Conservation (phyloP, 495 filamentous ascomycete genomes). For the Neurospora sp. region DNA sequence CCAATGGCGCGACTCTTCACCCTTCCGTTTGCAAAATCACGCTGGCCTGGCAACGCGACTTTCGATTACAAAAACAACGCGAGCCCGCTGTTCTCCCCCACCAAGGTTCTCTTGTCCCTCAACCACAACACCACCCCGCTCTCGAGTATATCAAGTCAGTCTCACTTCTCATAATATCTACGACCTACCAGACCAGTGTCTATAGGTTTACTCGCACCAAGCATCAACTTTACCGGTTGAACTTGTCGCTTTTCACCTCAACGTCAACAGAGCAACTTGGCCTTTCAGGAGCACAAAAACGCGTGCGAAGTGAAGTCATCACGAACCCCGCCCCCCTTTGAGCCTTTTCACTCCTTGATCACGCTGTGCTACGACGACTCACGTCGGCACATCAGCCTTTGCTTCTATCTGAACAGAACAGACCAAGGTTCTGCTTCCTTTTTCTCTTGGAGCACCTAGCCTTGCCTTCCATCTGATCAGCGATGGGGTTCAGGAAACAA, state of each 20-base stretch:
- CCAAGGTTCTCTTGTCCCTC: neutral
- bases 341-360: neutral
- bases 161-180: neutral
- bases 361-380: neutral
- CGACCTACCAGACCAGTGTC: neutral
- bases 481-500: neutral
- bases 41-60: neutral
- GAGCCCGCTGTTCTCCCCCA: neutral
- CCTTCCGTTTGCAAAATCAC: neutral
- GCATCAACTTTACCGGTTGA: neutral
- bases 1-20: neutral
- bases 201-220: neutral
- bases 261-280: neutral
- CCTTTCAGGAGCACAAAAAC: neutral
- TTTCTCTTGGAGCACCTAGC: neutral
- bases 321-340: neutral
- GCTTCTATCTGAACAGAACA: neutral
- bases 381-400: neutral
- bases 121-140: neutral
- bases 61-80: neutral
- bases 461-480: neutral
- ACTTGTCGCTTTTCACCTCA: neutral
- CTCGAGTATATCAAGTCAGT: neutral
- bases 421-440: neutral
- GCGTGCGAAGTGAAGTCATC: neutral